Conservation (phyloP, 2,329 filamentous ascomycete genomes). For the Venturia aucupariae region DNA sequence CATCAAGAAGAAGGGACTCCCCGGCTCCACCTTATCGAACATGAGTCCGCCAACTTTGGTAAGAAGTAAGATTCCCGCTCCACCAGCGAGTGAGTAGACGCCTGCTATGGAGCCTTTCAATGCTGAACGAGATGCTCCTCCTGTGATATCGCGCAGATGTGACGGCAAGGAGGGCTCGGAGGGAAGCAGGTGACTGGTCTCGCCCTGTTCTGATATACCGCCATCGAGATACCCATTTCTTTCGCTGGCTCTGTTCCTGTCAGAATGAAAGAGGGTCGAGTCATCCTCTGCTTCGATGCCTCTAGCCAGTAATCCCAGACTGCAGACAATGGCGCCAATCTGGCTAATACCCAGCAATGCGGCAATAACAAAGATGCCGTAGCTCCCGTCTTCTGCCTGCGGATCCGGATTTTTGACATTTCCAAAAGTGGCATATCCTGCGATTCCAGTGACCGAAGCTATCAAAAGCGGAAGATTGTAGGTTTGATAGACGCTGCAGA, state of each 20-base stretch:
- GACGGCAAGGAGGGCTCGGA: conserved; percentile 2
- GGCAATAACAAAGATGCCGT: conserved; percentile 65
- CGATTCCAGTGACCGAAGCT: conserved; percentile 62
- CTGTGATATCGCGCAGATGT: conserved; percentile 7
- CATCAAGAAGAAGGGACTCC: conserved; percentile 92
- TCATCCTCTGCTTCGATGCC: conserved; percentile 55
- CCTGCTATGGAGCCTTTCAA: conserved; percentile 93
- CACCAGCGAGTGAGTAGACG: conserved; percentile 85
- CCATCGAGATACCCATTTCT: background rate
- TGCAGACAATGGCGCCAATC: conserved; percentile 94
- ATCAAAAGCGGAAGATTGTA: conserved; percentile 67
- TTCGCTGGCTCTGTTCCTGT: background rate
- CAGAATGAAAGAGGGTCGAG: background rate
- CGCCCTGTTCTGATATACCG: conserved; percentile 11
- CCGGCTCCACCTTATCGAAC: conserved; percentile 66
- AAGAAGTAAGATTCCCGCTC: conserved; percentile 77
- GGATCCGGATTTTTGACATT: conserved; percentile 69
- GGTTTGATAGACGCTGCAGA: conserved; percentile 58
- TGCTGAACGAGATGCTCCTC: conserved; percentile 22
- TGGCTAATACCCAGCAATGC: conserved; percentile 82
- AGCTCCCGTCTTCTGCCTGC: conserved; percentile 57
- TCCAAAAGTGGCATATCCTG: conserved; percentile 70
- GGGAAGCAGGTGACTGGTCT: background rate
- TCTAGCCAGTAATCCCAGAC: conserved; percentile 74
- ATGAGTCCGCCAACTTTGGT: conserved; percentile 84